phyloP scores from a whole-genome alignment of 345 rosid species.

The Combretum micranthum region DNA sequence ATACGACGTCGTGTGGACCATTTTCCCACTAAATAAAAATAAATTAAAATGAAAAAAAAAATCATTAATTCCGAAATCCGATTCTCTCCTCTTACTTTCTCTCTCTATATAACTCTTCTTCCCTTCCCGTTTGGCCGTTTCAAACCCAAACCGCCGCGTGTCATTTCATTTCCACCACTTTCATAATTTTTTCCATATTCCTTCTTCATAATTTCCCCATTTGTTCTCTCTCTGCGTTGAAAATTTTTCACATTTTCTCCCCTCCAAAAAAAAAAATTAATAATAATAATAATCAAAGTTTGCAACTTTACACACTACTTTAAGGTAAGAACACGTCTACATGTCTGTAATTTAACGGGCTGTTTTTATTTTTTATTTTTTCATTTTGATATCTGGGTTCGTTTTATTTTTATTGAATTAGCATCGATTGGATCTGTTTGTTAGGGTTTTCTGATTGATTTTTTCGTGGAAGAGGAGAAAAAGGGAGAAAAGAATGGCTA shows the following conservation, averaged over 20 bases:
- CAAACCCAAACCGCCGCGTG: background rate
- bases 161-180: too few relatives aligned
- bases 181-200: background rate
- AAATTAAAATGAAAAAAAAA: background rate
- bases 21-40: background rate
- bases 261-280: too few relatives aligned
- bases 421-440: background rate
- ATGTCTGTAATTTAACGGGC: too few relatives aligned
- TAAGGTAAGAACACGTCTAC: too few relatives aligned
- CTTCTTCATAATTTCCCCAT: background rate
- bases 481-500: constrained; percentile 17
- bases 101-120: too few relatives aligned
- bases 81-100: too few relatives aligned
- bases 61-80: background rate
- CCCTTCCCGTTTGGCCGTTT: background rate
- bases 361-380: too few relatives aligned
- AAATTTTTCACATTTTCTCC: background rate
- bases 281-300: too few relatives aligned
- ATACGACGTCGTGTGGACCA: background rate
- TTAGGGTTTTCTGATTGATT: constrained; percentile 7
- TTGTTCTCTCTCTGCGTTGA: background rate
- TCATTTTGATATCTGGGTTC: background rate
- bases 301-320: too few relatives aligned
- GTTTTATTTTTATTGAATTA: background rate
- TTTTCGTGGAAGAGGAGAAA: constrained; percentile 16